These are phyloP conservation scores for Bruguiera sexangula DNA, from an alignment of 345 rosid genomes.

Conservation along the genomic window DNA sequence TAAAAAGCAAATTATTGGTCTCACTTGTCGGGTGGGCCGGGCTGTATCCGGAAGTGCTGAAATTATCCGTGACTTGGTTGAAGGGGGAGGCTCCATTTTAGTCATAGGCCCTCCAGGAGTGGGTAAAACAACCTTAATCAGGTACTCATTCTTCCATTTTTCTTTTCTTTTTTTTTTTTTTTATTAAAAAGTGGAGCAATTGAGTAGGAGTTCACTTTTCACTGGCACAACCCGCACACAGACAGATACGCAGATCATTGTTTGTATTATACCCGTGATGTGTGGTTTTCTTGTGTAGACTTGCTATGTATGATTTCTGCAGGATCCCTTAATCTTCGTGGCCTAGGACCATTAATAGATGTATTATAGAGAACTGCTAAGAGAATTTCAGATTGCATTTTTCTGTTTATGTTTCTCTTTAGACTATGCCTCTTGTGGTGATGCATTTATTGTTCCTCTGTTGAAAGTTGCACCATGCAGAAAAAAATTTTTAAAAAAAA, in stretches of 20 bases:
- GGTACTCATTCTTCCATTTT: constrained; percentile 38
- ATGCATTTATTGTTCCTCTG: neutral
- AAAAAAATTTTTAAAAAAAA: neutral
- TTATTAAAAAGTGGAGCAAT: neutral
- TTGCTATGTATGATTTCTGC: neutral
- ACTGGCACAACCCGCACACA: no score
- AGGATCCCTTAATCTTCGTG: neutral
- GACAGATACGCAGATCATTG: neutral
- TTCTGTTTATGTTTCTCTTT: neutral
- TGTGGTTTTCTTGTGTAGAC: neutral
- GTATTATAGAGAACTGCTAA: neutral
- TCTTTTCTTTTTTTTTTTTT: no score
- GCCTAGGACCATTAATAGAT: neutral
- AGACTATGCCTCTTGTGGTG: neutral
- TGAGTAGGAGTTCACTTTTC: constrained; percentile 4
- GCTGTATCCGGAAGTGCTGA: constrained; percentile 88
- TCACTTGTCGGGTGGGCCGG: constrained; percentile 95
- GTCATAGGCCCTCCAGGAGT: constrained; percentile 95
- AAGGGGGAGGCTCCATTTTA: constrained; percentile 84
- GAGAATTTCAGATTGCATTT: neutral
- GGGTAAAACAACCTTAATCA: constrained; percentile 94
- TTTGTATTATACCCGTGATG: neutral
- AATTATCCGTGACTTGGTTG: constrained; percentile 73
- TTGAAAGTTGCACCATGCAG: neutral
- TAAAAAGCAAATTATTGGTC: constrained; percentile 78